Conservation (phyloP, 2,329 filamentous ascomycete genomes). For the Dactylellina leptospora region DNA sequence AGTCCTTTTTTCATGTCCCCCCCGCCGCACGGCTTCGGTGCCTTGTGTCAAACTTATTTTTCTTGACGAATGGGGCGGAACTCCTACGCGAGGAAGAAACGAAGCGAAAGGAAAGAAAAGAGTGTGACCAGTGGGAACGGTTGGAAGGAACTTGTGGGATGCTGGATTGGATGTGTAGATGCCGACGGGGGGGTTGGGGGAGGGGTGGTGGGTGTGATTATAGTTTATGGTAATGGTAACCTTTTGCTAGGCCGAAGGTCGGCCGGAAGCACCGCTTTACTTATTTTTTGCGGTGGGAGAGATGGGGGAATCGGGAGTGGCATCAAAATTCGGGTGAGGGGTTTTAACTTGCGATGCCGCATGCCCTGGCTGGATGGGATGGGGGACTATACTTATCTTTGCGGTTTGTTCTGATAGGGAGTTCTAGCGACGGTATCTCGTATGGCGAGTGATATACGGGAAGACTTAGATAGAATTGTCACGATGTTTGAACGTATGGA, state of each 20-base stretch:
- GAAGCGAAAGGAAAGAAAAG: too few species aligned
- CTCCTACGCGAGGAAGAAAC: conserved; percentile 18
- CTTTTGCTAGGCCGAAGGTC: conserved; percentile 38
- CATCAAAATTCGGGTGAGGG: neutral
- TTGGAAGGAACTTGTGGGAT: conserved; percentile 32
- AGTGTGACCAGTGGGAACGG: conserved; percentile 26
- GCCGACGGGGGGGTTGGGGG: neutral
- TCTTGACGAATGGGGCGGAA: conserved; percentile 12
- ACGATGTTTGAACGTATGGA: too few species aligned
- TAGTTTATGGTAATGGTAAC: too few species aligned
- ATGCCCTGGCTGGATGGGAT: neutral
- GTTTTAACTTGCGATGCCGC: neutral
- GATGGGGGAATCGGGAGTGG: neutral
- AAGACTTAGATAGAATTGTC: too few species aligned
- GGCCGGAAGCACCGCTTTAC: conserved; percentile 19
- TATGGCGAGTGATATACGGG: too few species aligned
- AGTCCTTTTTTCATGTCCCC: too few species aligned
- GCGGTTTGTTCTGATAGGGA: neutral
- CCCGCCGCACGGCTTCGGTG: conserved; percentile 31
- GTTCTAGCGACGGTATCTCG: too few species aligned
- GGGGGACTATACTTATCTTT: neutral
- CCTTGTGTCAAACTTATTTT: neutral
- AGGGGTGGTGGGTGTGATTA: neutral
- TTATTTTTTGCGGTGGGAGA: too few species aligned
- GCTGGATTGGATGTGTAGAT: conserved; percentile 40